These are phyloP conservation scores for Sutorius eximius DNA, from an alignment of 1,284 basidiomycete species.

Conservation along the genomic window DNA sequence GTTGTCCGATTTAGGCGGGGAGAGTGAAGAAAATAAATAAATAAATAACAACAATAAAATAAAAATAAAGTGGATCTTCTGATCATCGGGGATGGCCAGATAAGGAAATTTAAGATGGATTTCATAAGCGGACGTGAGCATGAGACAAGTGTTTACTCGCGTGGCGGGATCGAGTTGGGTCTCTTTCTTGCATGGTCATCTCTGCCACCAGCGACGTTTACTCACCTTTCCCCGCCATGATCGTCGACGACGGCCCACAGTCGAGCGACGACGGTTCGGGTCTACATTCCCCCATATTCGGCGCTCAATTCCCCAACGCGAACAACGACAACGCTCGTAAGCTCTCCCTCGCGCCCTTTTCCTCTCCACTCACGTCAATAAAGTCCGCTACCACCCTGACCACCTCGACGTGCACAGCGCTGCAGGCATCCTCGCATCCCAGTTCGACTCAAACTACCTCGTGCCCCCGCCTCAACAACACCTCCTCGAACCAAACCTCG, in stretches of 20 bases:
- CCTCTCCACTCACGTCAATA: slow-evolving; percentile 39
- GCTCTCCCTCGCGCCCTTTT: slow-evolving; percentile 42
- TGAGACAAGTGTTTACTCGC: slow-evolving; percentile 33
- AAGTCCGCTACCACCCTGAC: slow-evolving; percentile 69
- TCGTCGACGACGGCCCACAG: slow-evolving; percentile 61
- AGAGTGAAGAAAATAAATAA: slow-evolving; percentile 6
- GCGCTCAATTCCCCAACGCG: slow-evolving; percentile 47
- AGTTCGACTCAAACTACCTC: slow-evolving; percentile 47
- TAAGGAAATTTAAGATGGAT: slow-evolving; percentile 33
- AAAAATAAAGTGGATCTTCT: slow-evolving; percentile 32
- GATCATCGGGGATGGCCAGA: slow-evolving; percentile 32
- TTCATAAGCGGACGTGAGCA: slow-evolving; percentile 39
- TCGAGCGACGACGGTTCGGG: slow-evolving; percentile 72
- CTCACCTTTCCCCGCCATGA: slow-evolving; percentile 52
- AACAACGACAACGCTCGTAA: slow-evolving; percentile 46
- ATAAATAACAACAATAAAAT: background rate
- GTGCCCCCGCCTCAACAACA: slow-evolving; percentile 19
- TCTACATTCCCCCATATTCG: slow-evolving; percentile 66
- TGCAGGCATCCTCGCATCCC: slow-evolving; percentile 45
- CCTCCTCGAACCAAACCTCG: slow-evolving; percentile 44
- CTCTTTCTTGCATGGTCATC: slow-evolving; percentile 48
- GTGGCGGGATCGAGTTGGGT: slow-evolving; percentile 32
- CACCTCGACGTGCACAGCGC: slow-evolving; percentile 49
- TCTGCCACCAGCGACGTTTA: slow-evolving; percentile 54
- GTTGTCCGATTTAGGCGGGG: slow-evolving; percentile 30